phyloP scores from a whole-genome alignment of 129 eudicot species.

The Rutidosis leptorrhynchoides region DNA sequence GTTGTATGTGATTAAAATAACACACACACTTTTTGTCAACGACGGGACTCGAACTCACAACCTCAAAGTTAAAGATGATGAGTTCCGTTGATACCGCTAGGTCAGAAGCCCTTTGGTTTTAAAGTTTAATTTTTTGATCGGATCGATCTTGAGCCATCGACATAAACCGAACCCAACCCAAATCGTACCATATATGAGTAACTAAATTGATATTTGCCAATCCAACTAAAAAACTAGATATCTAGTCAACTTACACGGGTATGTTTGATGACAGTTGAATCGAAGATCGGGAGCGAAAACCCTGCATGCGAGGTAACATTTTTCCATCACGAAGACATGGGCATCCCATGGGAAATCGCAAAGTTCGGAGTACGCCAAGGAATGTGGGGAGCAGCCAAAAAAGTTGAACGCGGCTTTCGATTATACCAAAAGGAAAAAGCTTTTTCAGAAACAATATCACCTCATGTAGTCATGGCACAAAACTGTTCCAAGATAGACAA shows the following conservation, averaged over 20 bases:
- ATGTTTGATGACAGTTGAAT: constrained; percentile 43
- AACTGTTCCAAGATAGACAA: constrained; percentile 55
- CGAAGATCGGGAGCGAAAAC: constrained; percentile 46
- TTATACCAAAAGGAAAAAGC: constrained; percentile 61
- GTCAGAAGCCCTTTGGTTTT: no score
- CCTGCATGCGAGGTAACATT: constrained; percentile 71
- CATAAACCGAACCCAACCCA: neutral
- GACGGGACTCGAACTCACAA: no score
- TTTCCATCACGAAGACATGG: constrained; percentile 84
- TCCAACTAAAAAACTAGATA: neutral
- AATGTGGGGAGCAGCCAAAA: constrained; percentile 70
- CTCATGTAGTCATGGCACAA: constrained; percentile 57
- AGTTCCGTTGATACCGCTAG: no score
- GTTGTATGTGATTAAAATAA: no score
- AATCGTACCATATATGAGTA: neutral
- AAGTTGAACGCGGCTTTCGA: constrained; percentile 66
- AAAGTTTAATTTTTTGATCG: no score
- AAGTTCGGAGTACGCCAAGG: constrained; percentile 75
- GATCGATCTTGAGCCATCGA: neutral
- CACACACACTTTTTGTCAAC: no score
- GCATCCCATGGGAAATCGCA: constrained; percentile 79
- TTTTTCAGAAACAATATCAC: constrained; percentile 42
- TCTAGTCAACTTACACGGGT: neutral
- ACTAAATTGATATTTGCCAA: neutral
- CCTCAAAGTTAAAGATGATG: no score